These are phyloP conservation scores for Wilcoxina mikolae DNA, from an alignment of 495 filamentous ascomycete species.

Conservation along the genomic window DNA sequence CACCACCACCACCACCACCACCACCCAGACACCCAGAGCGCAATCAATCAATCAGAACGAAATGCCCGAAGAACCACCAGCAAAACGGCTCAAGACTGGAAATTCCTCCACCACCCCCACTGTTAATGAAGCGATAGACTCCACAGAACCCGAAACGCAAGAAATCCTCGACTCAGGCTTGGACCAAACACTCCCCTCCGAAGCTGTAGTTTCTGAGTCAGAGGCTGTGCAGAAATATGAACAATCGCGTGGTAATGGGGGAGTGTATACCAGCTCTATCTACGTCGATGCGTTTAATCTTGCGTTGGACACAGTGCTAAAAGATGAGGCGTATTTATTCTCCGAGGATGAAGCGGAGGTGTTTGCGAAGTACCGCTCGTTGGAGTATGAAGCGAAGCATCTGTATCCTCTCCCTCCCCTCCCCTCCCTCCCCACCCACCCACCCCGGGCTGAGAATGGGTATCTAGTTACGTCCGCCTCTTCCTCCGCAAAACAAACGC, in stretches of 20 bases:
- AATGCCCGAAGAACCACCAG: too few species aligned
- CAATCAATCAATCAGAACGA: too few species aligned
- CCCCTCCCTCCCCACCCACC: background rate
- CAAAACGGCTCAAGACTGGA: too few species aligned
- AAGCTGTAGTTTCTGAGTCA: slow-evolving; percentile 48
- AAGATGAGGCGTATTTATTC: slow-evolving; percentile 81
- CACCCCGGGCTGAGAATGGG: slow-evolving; percentile 2
- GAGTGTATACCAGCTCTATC: slow-evolving; percentile 50
- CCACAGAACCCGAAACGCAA: too few species aligned
- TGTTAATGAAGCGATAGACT: too few species aligned
- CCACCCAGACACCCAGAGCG: too few species aligned
- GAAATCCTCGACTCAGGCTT: background rate
- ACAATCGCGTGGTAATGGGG: slow-evolving; percentile 15
- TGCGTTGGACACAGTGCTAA: slow-evolving; percentile 75
- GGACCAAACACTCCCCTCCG: slow-evolving; percentile 28
- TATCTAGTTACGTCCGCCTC: slow-evolving; percentile 64
- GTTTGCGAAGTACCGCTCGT: slow-evolving; percentile 56
- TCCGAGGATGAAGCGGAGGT: slow-evolving; percentile 61
- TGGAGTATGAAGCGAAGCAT: slow-evolving; percentile 83
- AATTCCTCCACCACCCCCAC: too few species aligned
- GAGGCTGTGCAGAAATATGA: slow-evolving; percentile 75
- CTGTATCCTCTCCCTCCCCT: slow-evolving; percentile 45
- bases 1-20: too few species aligned
- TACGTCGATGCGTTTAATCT: slow-evolving; percentile 97
- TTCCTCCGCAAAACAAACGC: slow-evolving; percentile 89